Percentiles rank a stretch among this genome's conserved stretches.
phyloP scores from a whole-genome alignment of 169 alveolate genomes.

The Plasmodium knowlesi region DNA sequence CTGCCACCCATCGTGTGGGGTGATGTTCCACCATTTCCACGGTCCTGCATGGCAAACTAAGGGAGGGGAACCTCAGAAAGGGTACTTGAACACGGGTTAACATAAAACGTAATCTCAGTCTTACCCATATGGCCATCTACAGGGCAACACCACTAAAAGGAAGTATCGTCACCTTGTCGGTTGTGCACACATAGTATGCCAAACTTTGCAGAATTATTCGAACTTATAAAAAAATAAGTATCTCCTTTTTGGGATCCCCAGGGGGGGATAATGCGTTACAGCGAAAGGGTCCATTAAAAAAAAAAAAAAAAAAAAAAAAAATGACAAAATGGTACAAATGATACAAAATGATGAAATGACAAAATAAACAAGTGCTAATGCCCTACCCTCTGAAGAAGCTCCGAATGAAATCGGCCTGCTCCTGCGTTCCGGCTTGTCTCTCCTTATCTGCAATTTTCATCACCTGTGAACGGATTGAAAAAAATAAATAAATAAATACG shows the following conservation, averaged over 20 bases:
- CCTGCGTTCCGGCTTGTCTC: not conserved
- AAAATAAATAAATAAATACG: not conserved
- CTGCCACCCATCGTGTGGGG: not conserved
- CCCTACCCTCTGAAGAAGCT: slow-evolving; percentile 41
- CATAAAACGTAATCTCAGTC: not conserved
- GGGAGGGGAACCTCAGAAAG: not conserved
- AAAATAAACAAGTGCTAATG: not conserved
- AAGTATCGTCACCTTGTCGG: not conserved
- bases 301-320: not conserved
- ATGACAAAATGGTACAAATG: not conserved
- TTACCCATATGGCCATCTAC: not conserved
- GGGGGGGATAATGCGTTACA: not conserved
- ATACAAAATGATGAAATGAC: too few relatives aligned
- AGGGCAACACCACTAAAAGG: not conserved
- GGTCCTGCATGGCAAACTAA: not conserved
- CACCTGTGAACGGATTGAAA: slow-evolving; percentile 3
- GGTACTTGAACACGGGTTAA: not conserved
- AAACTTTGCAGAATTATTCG: not conserved
- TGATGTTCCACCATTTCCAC: not conserved
- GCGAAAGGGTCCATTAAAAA: not conserved
- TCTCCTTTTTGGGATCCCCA: not conserved
- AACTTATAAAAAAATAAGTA: not conserved
- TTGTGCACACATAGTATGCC: not conserved
- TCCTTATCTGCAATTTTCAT: slow-evolving; percentile 70
- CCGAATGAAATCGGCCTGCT: slow-evolving; percentile 17